Conservation (phyloP, 495 filamentous ascomycete genomes). For the Aspergillus funiculosus region DNA sequence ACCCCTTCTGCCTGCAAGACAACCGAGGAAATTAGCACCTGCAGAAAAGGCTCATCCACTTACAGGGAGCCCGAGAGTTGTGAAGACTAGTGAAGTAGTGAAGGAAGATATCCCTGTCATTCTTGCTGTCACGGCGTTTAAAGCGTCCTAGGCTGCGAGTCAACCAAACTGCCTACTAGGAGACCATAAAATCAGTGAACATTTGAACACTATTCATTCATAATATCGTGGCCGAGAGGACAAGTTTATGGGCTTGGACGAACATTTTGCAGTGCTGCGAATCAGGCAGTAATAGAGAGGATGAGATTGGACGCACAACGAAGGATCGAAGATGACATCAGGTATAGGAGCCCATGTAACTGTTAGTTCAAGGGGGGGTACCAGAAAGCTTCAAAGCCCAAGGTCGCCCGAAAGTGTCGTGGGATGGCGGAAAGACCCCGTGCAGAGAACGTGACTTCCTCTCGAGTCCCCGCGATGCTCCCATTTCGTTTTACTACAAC, state of each 20-base stretch:
- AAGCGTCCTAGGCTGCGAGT: background rate
- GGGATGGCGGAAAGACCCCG: slow-evolving; percentile 1
- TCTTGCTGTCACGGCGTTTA: background rate
- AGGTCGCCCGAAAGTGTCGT: background rate
- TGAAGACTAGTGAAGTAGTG: no score
- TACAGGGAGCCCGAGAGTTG: slow-evolving; percentile 7
- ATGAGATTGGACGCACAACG: background rate
- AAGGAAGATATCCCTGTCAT: background rate
- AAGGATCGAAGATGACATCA: background rate
- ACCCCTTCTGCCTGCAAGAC: slow-evolving; percentile 7
- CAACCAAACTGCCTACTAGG: background rate
- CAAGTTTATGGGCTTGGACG: background rate
- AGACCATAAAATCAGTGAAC: background rate
- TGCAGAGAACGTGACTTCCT: slow-evolving; percentile 12
- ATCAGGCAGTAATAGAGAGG: background rate
- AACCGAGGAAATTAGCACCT: slow-evolving; percentile 8
- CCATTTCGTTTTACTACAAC: no score
- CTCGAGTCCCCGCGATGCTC: background rate
- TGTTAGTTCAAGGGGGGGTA: no score
- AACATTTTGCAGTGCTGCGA: background rate
- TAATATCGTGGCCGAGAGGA: no score
- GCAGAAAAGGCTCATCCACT: slow-evolving; percentile 19
- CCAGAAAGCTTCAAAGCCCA: no score
- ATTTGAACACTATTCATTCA: background rate
- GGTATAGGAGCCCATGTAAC: background rate